phyloP scores from a whole-genome alignment of 148 eudicot genomes.

The Rhododendron kiyosumense region DNA sequence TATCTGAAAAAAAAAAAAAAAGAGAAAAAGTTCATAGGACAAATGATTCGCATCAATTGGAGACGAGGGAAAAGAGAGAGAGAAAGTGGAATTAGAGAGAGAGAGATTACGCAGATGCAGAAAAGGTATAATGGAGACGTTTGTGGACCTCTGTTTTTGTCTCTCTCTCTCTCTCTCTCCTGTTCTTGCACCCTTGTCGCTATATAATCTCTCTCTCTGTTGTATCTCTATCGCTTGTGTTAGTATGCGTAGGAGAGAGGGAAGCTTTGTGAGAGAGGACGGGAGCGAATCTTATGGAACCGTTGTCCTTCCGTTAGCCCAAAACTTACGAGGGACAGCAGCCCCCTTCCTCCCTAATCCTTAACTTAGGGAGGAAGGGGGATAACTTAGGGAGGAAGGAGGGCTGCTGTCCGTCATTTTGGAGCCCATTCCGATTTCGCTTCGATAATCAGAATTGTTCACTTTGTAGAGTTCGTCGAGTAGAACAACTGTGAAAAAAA shows the following conservation, averaged over 20 bases:
- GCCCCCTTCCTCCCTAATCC: too few species aligned
- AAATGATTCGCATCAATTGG: background rate
- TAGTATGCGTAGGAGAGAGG: background rate
- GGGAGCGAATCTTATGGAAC: background rate
- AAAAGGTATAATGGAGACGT: background rate
- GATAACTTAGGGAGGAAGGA: too few species aligned
- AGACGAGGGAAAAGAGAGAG: background rate
- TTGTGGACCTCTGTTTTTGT: background rate
- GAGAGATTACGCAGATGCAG: background rate
- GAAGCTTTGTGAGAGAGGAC: background rate
- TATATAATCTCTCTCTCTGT: background rate
- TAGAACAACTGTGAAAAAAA: too few species aligned
- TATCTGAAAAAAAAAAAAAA: background rate
- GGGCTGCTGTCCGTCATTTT: too few species aligned
- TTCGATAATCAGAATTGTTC: too few species aligned
- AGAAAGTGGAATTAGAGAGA: background rate
- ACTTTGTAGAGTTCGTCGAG: too few species aligned
- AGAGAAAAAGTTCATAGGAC: background rate
- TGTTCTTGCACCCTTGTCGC: background rate
- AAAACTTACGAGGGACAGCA: too few species aligned
- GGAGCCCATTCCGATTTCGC: too few species aligned
- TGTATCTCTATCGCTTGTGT: background rate
- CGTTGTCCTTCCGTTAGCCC: background rate
- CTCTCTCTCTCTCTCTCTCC: background rate
- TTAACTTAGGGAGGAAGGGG: too few species aligned